Base-by-base conservation (phyloP, 2,329 filamentous ascomycete genomes). In the Hypoxylon sp. region DNA sequence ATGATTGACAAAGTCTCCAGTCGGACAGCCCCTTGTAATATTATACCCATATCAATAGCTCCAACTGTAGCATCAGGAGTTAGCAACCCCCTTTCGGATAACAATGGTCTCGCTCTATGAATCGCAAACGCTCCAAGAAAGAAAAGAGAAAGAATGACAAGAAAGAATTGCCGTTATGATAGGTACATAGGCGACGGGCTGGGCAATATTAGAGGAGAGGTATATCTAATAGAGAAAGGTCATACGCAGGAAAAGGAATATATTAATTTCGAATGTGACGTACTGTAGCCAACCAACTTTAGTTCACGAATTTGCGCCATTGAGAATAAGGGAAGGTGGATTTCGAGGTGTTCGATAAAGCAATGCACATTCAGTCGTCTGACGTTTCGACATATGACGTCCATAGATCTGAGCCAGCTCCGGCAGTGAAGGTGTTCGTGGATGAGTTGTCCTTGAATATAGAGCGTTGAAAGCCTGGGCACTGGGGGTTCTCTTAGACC, bases 1-100 rank as follows among this genome's bases (percentile, higher is more conserved):
- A 61, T 19, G 11, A 67, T 39, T 17, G 60, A 58, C 19, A 67
- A 32, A 13, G n/a, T 59, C 28, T 58, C 52, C 19, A 66, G 46
- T 7, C 13, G 17, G 19, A 19, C 6, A 15, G 64, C 59, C 3
- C 10, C 15, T 34, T 30, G 6, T 41, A 43, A 63, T 22, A 63
- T 43, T 13, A 4, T 34, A 19, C 24, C 50, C n/a, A 66, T 3
- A 2, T 54, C 48, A 28, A 22, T 17, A 19, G 52, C 64, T 19
- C 28, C 10, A 19, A 63, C 64, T 66, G 37, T 7, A 43, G 22
- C 5, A 39, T 19, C 8, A 3, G 6, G 5, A 24, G 22, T 59
- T 4, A 62, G 41, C 8, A 24, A 2, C 20, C 6, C 8, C 8
- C 13, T 22, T 44, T 44, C 39, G 13, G 32, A 37, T 37, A 37